A percentile compares a stretch with the other conserved stretches of the same genome.
Evolutionary conservation across 148 eudicot species (phyloP).

Genomic region (Rhododendron williamsianum): DNA sequence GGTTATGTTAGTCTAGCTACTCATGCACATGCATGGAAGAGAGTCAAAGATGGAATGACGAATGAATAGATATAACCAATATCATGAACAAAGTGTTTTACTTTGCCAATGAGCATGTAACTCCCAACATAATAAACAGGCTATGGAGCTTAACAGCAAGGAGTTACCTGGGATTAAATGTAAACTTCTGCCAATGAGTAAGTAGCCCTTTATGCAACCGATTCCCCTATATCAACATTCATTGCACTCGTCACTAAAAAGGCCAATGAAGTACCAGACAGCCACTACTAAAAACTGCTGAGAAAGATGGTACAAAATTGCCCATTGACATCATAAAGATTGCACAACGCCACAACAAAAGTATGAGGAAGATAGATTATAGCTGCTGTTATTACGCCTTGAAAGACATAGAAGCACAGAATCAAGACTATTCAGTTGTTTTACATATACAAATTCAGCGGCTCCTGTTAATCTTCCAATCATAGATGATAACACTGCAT

Average conservation of each 20-base stretch:
- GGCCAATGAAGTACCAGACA: not conserved
- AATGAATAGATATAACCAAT: not conserved
- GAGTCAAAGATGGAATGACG: not conserved
- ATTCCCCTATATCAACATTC: slow-evolving; percentile 54
- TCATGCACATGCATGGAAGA: not conserved
- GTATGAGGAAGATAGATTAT: not conserved
- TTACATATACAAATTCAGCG: not conserved
- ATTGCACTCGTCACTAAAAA: not conserved
- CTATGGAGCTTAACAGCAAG: slow-evolving; percentile 8
- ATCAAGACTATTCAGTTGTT: slow-evolving; percentile 2
- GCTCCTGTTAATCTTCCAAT: not conserved
- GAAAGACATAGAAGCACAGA: not conserved
- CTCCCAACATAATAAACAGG: not conserved
- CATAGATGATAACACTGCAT: not conserved
- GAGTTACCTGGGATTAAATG: slow-evolving; percentile 89
- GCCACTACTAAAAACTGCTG: not conserved
- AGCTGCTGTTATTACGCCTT: not conserved
- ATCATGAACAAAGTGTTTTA: not conserved
- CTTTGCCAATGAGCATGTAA: not conserved
- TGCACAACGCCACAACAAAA: not conserved
- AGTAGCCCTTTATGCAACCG: slow-evolving; percentile 90
- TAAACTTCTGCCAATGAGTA: slow-evolving; percentile 91
- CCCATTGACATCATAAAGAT: not conserved
- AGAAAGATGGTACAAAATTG: not conserved
- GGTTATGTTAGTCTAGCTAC: not conserved